Percentiles rank a stretch among this genome's conserved stretches.
Evolutionary conservation across 768 basidiomycete genomes (phyloP).

Genomic region (Peribolospora kevripleyi): DNA sequence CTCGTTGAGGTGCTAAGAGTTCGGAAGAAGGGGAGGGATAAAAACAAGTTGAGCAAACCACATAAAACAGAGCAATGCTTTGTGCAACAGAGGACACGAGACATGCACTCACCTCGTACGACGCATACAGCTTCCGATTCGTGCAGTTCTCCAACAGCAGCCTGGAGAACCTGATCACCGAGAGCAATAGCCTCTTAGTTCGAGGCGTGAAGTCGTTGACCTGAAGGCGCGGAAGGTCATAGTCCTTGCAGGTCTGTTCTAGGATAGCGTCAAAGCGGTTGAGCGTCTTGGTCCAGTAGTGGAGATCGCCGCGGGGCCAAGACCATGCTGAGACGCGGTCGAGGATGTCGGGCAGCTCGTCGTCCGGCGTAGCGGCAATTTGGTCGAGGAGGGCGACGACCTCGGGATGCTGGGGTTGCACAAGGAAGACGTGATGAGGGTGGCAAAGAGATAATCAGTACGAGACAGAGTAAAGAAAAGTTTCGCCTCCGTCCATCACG

Average conservation of each 20-base stretch:
- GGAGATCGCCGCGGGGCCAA: conserved; percentile 88
- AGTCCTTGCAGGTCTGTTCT: conserved; percentile 55
- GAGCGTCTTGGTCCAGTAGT: conserved; percentile 84
- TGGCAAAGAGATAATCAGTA: neutral
- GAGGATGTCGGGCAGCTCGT: conserved; percentile 46
- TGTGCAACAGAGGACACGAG: neutral
- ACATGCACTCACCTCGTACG: conserved; percentile 64
- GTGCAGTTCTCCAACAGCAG: conserved; percentile 90
- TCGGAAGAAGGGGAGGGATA: neutral
- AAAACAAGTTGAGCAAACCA: neutral
- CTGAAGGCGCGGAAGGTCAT: conserved; percentile 52
- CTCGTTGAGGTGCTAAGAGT: conserved; percentile 55
- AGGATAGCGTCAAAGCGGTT: conserved; percentile 85
- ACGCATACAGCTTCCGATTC: conserved; percentile 82
- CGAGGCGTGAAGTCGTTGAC: conserved; percentile 46
- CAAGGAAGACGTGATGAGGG: conserved; percentile 7
- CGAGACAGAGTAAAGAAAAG: neutral
- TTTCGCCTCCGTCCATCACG: too few species aligned
- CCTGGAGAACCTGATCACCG: conserved; percentile 69
- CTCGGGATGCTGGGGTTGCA: conserved; percentile 9
- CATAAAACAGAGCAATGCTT: neutral
- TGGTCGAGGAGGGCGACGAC: conserved; percentile 52
- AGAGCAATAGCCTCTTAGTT: conserved; percentile 48
- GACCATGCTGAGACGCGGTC: conserved; percentile 55
- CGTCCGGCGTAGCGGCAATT: conserved; percentile 38